Percentiles rank a stretch among this genome's conserved stretches.
These are phyloP conservation scores for Syzygium syzygioides DNA, from an alignment of 441 rosid genomes.

Conservation along the genomic window DNA sequence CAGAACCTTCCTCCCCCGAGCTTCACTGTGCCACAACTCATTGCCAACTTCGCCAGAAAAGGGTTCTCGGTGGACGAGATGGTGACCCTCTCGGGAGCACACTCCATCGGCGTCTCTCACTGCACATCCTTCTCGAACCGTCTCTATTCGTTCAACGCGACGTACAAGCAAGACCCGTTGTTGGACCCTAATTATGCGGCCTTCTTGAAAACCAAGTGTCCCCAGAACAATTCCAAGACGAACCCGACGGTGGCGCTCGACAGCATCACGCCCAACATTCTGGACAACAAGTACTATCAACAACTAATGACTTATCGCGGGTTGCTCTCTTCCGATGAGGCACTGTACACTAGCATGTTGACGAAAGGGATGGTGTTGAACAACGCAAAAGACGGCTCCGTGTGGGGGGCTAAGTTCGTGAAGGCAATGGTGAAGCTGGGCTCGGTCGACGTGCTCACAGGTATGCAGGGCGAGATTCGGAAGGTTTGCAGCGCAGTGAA, in stretches of 20 bases:
- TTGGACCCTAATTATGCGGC: slow-evolving; percentile 17
- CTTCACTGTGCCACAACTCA: slow-evolving; percentile 11
- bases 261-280: background rate
- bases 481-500: background rate
- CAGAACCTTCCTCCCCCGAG: slow-evolving; percentile 14
- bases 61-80: slow-evolving; percentile 29
- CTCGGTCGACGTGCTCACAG: background rate
- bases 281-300: slow-evolving; percentile 29
- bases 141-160: slow-evolving; percentile 25
- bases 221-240: background rate
- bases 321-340: slow-evolving; percentile 24
- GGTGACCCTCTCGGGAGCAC: slow-evolving; percentile 46
- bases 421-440: background rate
- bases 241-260: background rate
- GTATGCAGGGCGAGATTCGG: background rate
- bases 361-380: background rate
- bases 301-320: slow-evolving; percentile 19
- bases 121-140: slow-evolving; percentile 25
- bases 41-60: slow-evolving; percentile 14
- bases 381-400: background rate
- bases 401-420: background rate
- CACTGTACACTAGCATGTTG: slow-evolving; percentile 12
- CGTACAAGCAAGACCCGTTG: slow-evolving; percentile 25
- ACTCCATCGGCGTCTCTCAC: slow-evolving; percentile 27
- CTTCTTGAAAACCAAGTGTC: slow-evolving; percentile 28